phyloP scores from a whole-genome alignment of 805 yeast genomes.

The Yarrowia osloensis region DNA sequence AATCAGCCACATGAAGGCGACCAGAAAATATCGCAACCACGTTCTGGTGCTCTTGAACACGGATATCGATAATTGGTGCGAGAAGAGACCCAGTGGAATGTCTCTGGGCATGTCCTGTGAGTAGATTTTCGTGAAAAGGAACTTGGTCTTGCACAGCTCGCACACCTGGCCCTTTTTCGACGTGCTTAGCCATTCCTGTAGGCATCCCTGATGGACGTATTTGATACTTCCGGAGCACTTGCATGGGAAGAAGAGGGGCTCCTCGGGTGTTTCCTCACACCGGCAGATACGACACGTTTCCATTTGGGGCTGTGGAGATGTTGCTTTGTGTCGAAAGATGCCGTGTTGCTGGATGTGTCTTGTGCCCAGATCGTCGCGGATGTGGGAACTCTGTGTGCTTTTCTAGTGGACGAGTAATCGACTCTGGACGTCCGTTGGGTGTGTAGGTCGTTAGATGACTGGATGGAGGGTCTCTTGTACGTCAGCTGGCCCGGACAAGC shows the following conservation, averaged over 20 bases:
- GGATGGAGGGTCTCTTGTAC: too few species aligned
- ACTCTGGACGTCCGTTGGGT: background rate
- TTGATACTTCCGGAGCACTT: constrained; percentile 91
- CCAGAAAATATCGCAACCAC: constrained; percentile 22
- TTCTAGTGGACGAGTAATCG: background rate
- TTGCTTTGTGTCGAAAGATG: background rate
- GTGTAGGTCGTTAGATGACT: too few species aligned
- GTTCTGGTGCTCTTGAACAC: background rate
- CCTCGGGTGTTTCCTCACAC: constrained; percentile 76
- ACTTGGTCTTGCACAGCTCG: constrained; percentile 83
- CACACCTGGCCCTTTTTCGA: constrained; percentile 62
- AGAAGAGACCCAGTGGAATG: constrained; percentile 57
- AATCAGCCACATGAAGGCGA: constrained; percentile 4
- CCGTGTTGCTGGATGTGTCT: background rate
- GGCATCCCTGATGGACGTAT: constrained; percentile 89
- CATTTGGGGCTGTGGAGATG: constrained; percentile 40
- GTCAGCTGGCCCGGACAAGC: constrained; percentile 16
- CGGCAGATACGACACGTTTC: constrained; percentile 88
- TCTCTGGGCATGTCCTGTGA: constrained; percentile 62
- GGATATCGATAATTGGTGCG: constrained; percentile 35
- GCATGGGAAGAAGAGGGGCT: constrained; percentile 89
- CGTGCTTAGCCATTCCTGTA: constrained; percentile 82
- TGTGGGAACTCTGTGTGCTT: background rate
- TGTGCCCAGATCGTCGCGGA: background rate
- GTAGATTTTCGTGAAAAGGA: constrained; percentile 66